A percentile compares a stretch with the other conserved stretches of the same genome.
These are phyloP conservation scores for Dittrichia graveolens DNA, from an alignment of 129 eudicot species.

Conservation along the genomic window DNA sequence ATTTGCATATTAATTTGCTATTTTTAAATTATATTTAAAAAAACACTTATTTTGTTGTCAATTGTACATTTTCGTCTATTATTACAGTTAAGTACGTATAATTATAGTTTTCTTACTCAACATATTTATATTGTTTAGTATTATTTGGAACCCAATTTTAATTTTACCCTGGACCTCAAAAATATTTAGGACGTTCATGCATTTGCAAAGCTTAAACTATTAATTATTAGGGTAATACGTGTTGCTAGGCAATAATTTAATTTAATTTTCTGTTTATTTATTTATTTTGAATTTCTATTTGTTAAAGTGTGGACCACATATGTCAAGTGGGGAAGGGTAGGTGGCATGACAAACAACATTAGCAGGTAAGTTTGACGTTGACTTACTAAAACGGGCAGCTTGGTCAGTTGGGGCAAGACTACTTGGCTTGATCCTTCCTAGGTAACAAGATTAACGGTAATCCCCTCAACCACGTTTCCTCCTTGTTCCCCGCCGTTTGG, in stretches of 20 bases:
- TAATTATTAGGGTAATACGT: not conserved
- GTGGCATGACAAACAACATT: conserved; percentile 5
- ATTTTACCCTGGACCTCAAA: no score
- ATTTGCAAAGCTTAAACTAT: no score
- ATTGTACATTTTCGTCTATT: no score
- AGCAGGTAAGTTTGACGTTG: conserved; percentile 27
- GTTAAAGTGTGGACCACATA: conserved; percentile 11
- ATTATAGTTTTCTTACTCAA: no score
- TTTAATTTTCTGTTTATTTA: conserved; percentile 9
- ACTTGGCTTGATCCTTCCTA: conserved; percentile 12
- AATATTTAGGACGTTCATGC: no score
- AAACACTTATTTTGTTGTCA: no score
- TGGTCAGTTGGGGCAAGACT: conserved; percentile 3
- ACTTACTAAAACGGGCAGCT: not conserved
- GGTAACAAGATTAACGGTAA: conserved; percentile 2
- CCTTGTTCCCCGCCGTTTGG: conserved; percentile 26
- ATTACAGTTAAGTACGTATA: no score
- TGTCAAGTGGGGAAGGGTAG: conserved; percentile 4
- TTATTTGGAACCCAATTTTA: no score
- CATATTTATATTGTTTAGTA: no score
- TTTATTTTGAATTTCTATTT: not conserved
- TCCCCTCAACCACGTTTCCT: conserved; percentile 4
- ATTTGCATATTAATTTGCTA: no score
- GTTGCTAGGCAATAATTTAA: conserved; percentile 7
- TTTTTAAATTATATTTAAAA: no score